Evolutionary conservation across 768 basidiomycete genomes (phyloP).

Genomic region (Phylloporus rhodoxanthus): DNA sequence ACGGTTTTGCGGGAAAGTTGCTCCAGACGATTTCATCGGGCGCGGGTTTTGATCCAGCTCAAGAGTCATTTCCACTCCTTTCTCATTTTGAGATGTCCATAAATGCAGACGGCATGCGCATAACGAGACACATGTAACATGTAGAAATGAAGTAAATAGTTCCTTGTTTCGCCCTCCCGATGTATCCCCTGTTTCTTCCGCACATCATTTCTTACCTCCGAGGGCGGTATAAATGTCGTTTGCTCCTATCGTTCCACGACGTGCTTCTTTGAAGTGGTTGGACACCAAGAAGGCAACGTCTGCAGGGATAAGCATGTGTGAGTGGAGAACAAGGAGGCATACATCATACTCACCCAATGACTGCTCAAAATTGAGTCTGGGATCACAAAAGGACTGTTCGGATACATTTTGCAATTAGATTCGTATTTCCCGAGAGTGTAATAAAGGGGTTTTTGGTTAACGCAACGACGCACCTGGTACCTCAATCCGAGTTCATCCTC

Average conservation of each 20-base stretch:
- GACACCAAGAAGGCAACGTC: constrained; percentile 86
- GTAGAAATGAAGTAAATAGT: background rate
- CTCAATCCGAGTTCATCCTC: constrained; percentile 87
- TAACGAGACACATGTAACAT: constrained; percentile 6
- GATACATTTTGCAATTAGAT: background rate
- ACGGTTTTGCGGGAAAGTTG: constrained; percentile 65
- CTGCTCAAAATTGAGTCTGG: constrained; percentile 89
- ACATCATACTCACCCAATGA: constrained; percentile 83
- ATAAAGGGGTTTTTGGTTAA: background rate
- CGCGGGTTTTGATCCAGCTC: constrained; percentile 64
- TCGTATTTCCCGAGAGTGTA: background rate
- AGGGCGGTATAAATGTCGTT: constrained; percentile 27
- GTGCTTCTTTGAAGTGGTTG: constrained; percentile 69
- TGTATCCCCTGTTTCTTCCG: background rate
- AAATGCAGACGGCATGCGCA: background rate
- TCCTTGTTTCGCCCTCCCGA: background rate
- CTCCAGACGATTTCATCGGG: constrained; percentile 81
- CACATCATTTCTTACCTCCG: constrained; percentile 18
- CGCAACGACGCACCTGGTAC: constrained; percentile 58
- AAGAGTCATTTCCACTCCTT: background rate
- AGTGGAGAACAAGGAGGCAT: background rate
- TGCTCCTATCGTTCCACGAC: constrained; percentile 33
- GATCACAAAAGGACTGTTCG: constrained; percentile 84
- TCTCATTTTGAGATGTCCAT: background rate
- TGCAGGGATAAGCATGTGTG: constrained; percentile 15